Evolutionary conservation across 352 stramenopile genomes (phyloP).

Genomic region (Blastocystis sp.): DNA sequence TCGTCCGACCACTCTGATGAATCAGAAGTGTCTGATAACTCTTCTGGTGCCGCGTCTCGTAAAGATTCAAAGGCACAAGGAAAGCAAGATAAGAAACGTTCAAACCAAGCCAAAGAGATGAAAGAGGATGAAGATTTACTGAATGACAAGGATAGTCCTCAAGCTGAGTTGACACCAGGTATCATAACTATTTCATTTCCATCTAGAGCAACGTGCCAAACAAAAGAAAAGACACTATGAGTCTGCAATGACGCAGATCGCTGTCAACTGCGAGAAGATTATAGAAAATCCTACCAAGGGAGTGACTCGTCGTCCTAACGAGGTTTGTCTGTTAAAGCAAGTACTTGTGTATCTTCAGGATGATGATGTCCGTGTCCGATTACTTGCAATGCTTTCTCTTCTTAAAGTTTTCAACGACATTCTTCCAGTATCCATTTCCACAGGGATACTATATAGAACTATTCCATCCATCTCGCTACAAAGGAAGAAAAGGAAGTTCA

Average conservation of each 20-base stretch:
- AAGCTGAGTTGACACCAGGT: not conserved
- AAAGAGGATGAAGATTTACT: not conserved
- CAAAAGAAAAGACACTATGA: slow-evolving; percentile 38
- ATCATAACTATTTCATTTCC: not conserved
- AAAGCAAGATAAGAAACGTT: no score
- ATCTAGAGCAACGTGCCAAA: not conserved
- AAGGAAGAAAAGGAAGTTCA: slow-evolving; percentile 39
- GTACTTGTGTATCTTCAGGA: not conserved
- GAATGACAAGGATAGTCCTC: not conserved
- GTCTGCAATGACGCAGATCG: not conserved
- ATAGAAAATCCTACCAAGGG: slow-evolving; percentile 7
- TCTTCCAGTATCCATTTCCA: not conserved
- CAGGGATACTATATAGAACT: not conserved
- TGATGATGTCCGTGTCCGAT: not conserved
- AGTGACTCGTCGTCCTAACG: not conserved
- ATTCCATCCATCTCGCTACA: slow-evolving; percentile 6
- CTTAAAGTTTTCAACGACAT: slow-evolving; percentile 54
- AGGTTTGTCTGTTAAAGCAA: not conserved
- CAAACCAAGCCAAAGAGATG: not conserved
- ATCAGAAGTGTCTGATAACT: not conserved
- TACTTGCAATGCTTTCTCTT: slow-evolving; percentile 2
- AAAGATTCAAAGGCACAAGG: no score
- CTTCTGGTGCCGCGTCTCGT: not conserved
- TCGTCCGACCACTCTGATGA: not conserved
- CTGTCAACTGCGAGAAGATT: slow-evolving; percentile 34